Base-by-base conservation (phyloP, 1,284 basidiomycete genomes). In the Cutaneotrichosporon cyanovorans region DNA sequence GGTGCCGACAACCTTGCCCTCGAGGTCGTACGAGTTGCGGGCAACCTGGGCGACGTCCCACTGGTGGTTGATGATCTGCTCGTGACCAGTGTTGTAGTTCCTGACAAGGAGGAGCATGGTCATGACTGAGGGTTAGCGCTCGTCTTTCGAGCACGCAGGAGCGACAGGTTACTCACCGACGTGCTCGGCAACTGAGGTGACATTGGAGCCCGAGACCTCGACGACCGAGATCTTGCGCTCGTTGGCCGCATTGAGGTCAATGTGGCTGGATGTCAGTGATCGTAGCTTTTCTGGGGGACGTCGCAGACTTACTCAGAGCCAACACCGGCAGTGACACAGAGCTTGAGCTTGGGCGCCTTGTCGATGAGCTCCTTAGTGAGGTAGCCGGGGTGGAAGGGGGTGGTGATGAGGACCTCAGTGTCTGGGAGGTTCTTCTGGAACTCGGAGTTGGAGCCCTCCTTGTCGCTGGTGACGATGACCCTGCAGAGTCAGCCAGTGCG, bases 321-420 rank as follows among this genome's bases (percentile, higher is more conserved):
- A 39, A 96, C 90, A 73, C 91, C 91, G 44, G 91, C 91, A 10
- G 91, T 96, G 62, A 95, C 79, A 64, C 85, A 89, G 54, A 93
- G 73, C 75, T 91, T 93, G 62, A 97, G 80, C 63, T 93, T 92
- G 73, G 84, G 84, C 31, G 91, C 87, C 78, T 86, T 75, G 37
- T 60, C 77, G 58, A 93, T 73, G 52, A 92, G 74, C 9, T 91
- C 87, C 33, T 75, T 77, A 6, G 87, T 91, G 51, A 92, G 79
- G 73, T 95, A 93, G 55, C 83, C 89, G 39, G 87, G 87, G 69
- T 88, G 85, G 60, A 71, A 96, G 10, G 91, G 90, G 0, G 90
- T 95, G 15, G 88, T 92, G 71, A 92, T 87, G 53, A 70, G 60
- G 35, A 68, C 64, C 41, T 69, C 68, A 41, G 52, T 20, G 68